Evolutionary conservation across 2,329 filamentous ascomycete genomes (phyloP), one percentile per base, ranked within the genome.

Genomic region (Aspergillus caelatus): DNA sequence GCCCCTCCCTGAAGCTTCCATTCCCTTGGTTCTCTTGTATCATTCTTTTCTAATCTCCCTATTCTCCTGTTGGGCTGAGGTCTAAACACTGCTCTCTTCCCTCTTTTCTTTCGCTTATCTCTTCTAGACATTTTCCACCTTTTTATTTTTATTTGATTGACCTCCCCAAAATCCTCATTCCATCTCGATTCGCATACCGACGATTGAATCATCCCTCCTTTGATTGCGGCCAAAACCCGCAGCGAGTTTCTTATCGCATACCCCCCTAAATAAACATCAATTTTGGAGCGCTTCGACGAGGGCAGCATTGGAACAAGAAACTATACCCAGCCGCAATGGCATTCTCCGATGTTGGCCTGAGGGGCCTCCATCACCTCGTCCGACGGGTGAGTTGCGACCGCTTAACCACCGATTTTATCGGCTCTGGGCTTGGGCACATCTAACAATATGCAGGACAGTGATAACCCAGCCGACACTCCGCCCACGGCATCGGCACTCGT

Each of bases 401-500:
- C 50, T 46, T 23, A 32, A 2, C 26, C 36, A 32, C 32, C 7
- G 34, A 58, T 36, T 48, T 11, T 16, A n/a, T 11, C 30, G 16
- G 48, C 28, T 32, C 30, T 14, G 14, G 4, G 3, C 34, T 14
- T 23, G 55, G 12, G 48, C 54, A 56, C 59, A 21, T 58, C 39
- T 58, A 32, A 62, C 28, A 21, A 19, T n/a, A 9, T 16, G 32
- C 23, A 62, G 61, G 46, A 54, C 65, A 52, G 39, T 32, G 62
- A 70, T 26, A 55, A 67, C 45, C 60, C 64, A 21, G 28, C 67
- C 21, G 56, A 64, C 23, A 60, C 70, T 23, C 74, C 77, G 26
- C 76, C 77, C 23, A 80, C 81, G 5, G 72, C 78, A 19, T 82
- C 80, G 9, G 81, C 79, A 19, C 74, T 87, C 57, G 64, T 86